phyloP scores from a whole-genome alignment of 305 asterid species.

The Fraxinus sp. region DNA sequence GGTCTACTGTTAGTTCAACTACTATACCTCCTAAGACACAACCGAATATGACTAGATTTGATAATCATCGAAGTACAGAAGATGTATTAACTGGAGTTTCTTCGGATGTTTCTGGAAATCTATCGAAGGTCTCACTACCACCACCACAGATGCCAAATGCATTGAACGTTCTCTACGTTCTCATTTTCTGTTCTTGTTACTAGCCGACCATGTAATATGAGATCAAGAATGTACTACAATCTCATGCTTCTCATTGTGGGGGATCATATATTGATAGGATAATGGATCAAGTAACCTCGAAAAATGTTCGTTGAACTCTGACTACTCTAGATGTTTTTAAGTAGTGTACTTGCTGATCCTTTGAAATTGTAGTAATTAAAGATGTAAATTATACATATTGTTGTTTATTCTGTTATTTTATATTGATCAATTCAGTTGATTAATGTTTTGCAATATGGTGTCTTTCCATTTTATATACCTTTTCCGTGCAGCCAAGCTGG shows the following conservation, averaged over 20 bases:
- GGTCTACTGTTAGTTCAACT: conserved; percentile 42
- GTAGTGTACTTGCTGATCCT: neutral
- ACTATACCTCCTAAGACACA: conserved; percentile 28
- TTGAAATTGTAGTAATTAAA: neutral
- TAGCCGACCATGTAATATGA: neutral
- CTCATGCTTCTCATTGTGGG: neutral
- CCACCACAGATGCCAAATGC: conserved; percentile 59
- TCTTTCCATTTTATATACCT: neutral
- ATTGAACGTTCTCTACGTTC: conserved; percentile 20
- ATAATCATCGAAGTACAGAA: conserved; percentile 26
- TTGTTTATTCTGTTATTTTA: neutral
- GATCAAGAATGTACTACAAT: neutral
- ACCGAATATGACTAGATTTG: conserved; percentile 28
- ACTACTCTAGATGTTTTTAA: too few species aligned
- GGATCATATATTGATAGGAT: neutral
- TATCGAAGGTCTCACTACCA: conserved; percentile 28
- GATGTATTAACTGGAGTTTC: conserved; percentile 24
- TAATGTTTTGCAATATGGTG: neutral
- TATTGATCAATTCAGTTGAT: neutral
- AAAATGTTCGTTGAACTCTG: neutral
- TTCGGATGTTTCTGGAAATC: conserved; percentile 27
- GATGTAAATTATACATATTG: too few species aligned
- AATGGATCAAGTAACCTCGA: neutral
- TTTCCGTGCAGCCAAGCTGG: conserved; percentile 51
- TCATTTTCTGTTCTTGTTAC: neutral